A percentile compares a stretch with the other conserved stretches of the same genome.
Conservation (phyloP, 192 early-diverging fungal species). For the Gonapodya sp. region DNA sequence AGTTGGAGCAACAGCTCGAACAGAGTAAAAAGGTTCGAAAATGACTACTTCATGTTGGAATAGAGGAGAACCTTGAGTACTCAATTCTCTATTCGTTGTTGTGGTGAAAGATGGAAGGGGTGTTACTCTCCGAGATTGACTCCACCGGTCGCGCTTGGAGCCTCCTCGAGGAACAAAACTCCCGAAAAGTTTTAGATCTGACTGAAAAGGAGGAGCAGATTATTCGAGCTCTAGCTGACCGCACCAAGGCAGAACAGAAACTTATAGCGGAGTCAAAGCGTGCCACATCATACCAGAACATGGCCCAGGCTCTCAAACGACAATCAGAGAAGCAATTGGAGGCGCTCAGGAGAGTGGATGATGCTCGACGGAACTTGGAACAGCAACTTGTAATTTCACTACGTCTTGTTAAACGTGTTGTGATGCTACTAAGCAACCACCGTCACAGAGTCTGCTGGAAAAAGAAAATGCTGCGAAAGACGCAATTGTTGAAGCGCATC, state of each 20-base stretch:
- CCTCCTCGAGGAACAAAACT: conserved; percentile 75
- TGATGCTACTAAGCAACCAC: not conserved
- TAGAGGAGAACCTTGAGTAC: not conserved
- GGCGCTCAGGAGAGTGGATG: conserved; percentile 67
- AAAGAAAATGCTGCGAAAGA: conserved; percentile 49
- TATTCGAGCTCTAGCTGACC: conserved; percentile 68
- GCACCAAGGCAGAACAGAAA: conserved; percentile 77
- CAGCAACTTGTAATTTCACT: conserved; percentile 11
- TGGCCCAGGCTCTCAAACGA: conserved; percentile 55
- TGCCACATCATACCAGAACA: conserved; percentile 51
- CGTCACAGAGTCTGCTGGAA: conserved; percentile 36
- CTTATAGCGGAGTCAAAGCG: conserved; percentile 61
- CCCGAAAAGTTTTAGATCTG: conserved; percentile 66
- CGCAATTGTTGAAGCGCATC: conserved; percentile 35
- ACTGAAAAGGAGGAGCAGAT: conserved; percentile 70
- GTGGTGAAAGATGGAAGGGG: conserved; percentile 36
- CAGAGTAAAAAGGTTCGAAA: not conserved
- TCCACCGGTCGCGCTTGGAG: conserved; percentile 55
- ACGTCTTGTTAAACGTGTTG: conserved; percentile 4
- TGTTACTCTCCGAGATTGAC: conserved; percentile 55
- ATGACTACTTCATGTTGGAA: too few species aligned
- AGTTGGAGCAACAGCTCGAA: not conserved
- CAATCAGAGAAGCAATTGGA: conserved; percentile 80
- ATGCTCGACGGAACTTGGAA: conserved; percentile 15
- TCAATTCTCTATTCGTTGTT: conserved; percentile 4